phyloP scores from a whole-genome alignment of 345 rosid species.

The Gossypium arboreum region DNA sequence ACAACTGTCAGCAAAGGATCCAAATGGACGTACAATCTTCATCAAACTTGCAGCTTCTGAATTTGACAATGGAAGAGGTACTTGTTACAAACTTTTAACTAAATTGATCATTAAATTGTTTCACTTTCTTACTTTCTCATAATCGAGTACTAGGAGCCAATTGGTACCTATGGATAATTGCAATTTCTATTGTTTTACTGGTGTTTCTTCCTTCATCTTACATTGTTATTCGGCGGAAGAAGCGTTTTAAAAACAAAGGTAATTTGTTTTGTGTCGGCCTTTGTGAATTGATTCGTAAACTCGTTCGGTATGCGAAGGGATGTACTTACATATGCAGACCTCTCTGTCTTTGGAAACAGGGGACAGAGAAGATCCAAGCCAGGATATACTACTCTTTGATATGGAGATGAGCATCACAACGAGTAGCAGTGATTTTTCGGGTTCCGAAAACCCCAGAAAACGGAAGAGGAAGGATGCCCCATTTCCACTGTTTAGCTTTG shows the following conservation, averaged over 20 bases:
- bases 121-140: background rate
- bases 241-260: conserved; percentile 10
- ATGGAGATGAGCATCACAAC: background rate
- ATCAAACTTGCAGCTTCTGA: conserved; percentile 18
- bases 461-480: background rate
- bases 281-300: background rate
- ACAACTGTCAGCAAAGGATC: background rate
- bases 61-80: conserved; percentile 17
- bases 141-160: conserved; percentile 3
- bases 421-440: background rate
- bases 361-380: background rate
- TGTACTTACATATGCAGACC: background rate
- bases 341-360: background rate
- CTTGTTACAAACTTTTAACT: background rate
- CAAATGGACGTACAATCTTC: conserved; percentile 1
- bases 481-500: conserved; percentile 26
- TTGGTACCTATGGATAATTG: conserved; percentile 5
- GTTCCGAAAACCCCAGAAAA: background rate
- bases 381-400: conserved; percentile 22
- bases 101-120: background rate
- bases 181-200: background rate
- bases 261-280: background rate
- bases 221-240: conserved; percentile 11
- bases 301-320: background rate
- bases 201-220: background rate